These are phyloP conservation scores for Linderniella brevidens DNA, from an alignment of 257 asterid species.

Conservation along the genomic window DNA sequence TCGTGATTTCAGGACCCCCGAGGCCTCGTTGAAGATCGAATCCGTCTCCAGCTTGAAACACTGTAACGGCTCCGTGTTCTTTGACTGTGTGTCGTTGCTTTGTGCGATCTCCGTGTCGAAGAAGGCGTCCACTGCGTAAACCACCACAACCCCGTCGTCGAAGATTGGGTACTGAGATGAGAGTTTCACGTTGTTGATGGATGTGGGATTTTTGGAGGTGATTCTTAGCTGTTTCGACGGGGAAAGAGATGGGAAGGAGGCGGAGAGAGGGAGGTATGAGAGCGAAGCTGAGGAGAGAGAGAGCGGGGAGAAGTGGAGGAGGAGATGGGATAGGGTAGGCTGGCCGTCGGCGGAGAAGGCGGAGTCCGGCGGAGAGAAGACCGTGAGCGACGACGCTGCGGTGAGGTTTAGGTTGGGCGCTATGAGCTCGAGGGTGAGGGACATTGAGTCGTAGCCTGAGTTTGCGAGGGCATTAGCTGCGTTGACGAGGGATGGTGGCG, in stretches of 20 bases:
- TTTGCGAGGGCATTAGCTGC: constrained; percentile 62
- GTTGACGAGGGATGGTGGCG: constrained; percentile 27
- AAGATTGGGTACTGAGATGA: constrained; percentile 24
- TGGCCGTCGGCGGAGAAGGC: constrained; percentile 42
- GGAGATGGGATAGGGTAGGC: constrained; percentile 51
- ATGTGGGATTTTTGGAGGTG: constrained; percentile 25
- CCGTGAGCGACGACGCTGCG: constrained; percentile 25
- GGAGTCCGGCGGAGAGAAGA: constrained; percentile 67
- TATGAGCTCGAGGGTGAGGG: constrained; percentile 44
- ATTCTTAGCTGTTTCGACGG: constrained; percentile 25
- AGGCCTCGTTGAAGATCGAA: constrained; percentile 31
- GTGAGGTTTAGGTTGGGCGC: constrained; percentile 22
- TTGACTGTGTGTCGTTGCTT: background rate
- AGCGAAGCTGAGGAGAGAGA: constrained; percentile 44
- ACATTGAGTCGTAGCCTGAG: constrained; percentile 59
- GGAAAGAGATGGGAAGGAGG: constrained; percentile 50
- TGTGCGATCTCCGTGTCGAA: constrained; percentile 26
- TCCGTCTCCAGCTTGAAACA: constrained; percentile 19
- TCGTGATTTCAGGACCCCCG: constrained; percentile 36
- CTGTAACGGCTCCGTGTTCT: constrained; percentile 6
- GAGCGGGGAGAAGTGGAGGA: constrained; percentile 62
- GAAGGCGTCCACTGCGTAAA: constrained; percentile 38
- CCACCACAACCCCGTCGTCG: constrained; percentile 52
- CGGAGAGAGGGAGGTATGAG: constrained; percentile 37
- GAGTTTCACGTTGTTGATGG: constrained; percentile 37